Base-by-base conservation (phyloP, 2,329 filamentous ascomycete species). In the Alternaria alternata region DNA sequence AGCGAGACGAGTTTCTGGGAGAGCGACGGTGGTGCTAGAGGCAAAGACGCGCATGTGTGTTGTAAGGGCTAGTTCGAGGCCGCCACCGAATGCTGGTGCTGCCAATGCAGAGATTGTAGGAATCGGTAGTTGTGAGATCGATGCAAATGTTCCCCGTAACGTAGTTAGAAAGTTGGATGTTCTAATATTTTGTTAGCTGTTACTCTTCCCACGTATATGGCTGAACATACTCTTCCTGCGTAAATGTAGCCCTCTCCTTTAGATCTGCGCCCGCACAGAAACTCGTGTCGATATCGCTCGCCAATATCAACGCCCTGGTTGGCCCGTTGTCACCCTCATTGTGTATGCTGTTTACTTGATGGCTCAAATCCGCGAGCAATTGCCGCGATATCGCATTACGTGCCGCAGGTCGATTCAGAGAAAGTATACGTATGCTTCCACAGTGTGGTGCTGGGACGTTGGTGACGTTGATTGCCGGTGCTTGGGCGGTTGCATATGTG, bases 251-350 rank as follows among this genome's bases (percentile, higher is more conserved):
- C 28, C 94, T 84, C 83, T 97, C 94, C 77, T 97, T 98, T 72
- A 99, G 81, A 76, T 99, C 95, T 4, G 95, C 95, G 38, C 95
- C 95, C 0, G 95, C 93, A 79, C 95, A 99, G 79, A 99, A 99
- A 71, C 89, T 91, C 24, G 87, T 84, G 69, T 97, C 92, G n/a
- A 92, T 86, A 41, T 92, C 92, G 73, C 92, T 96, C 11, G 92
- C 91, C 16, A 99, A 71, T 41, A 99, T 87, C 68, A 99, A 78
- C 2, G 92, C 94, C 66, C 95, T 84, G 16, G 94, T 97, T 32
- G 83, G 79, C 4, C 86, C 86, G 24, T 79, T 79, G 5, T 83
- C 84, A 4, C 81, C 81, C 71, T 89, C 86, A 8, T 80, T 81
- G 57, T 90, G 87, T 46, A 98, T 85, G 62, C 86, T 85, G 70